A percentile compares a stretch with the other conserved stretches of the same genome.
Evolutionary conservation across 2,329 filamentous ascomycete species (phyloP).

Genomic region (Onygena corvina): DNA sequence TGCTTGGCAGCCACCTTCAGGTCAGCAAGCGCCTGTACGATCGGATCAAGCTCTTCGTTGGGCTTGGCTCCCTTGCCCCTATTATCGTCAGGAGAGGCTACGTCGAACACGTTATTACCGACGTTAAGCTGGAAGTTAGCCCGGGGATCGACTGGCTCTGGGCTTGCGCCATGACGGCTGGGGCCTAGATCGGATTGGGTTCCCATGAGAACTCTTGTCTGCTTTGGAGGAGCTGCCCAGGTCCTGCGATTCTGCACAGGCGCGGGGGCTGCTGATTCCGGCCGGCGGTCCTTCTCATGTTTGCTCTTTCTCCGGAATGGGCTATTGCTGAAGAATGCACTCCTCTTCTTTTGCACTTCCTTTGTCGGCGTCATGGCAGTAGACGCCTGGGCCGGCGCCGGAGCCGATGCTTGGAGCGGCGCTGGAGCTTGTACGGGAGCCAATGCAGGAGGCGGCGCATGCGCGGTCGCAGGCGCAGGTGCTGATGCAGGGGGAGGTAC

Average conservation of each 20-base stretch:
- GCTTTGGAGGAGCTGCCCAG: conserved; percentile 32
- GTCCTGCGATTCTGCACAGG: conserved; percentile 38
- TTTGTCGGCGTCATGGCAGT: conserved; percentile 49
- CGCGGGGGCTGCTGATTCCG: conserved; percentile 25
- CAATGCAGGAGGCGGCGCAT: neutral
- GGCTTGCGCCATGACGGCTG: conserved; percentile 44
- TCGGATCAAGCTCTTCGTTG: conserved; percentile 65
- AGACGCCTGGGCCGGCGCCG: conserved; percentile 15
- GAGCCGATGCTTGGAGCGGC: conserved; percentile 24
- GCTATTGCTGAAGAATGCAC: conserved; percentile 84
- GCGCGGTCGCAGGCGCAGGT: neutral
- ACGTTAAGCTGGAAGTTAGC: conserved; percentile 89
- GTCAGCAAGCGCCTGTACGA: conserved; percentile 83
- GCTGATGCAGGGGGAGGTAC: neutral
- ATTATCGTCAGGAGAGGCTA: conserved; percentile 59
- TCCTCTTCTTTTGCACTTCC: conserved; percentile 56
- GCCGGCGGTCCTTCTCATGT: conserved; percentile 50
- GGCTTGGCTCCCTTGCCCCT: conserved; percentile 32
- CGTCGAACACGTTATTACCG: conserved; percentile 90
- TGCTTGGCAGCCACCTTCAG: conserved; percentile 80
- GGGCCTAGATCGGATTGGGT: conserved; percentile 18
- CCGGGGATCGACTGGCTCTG: conserved; percentile 74
- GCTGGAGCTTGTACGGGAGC: neutral
- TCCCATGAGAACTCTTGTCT: conserved; percentile 1
- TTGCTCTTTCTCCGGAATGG: conserved; percentile 89